Conservation (phyloP, 345 rosid genomes). For the Pseudoturritis turrita region DNA sequence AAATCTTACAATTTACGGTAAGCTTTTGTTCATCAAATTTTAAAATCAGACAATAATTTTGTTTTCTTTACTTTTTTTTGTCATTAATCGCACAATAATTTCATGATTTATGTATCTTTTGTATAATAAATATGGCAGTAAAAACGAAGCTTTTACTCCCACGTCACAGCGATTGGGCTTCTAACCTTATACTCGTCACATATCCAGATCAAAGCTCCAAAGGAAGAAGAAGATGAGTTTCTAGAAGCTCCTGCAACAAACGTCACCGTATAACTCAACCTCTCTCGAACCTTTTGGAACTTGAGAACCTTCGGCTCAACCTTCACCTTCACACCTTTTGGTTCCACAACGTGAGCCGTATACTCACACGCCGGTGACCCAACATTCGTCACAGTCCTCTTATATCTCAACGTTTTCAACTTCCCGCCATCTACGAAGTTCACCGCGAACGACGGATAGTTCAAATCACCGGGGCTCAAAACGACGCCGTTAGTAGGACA, state of each 20-base stretch:
- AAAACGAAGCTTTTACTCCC: constrained; percentile 28
- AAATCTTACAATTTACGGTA: constrained; percentile 6
- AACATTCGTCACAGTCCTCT: constrained; percentile 68
- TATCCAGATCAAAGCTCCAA: constrained; percentile 60
- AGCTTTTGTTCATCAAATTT: neutral
- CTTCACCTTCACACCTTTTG: constrained; percentile 42
- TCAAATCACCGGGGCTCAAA: constrained; percentile 44
- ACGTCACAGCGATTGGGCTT: constrained; percentile 68
- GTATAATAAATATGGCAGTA: constrained; percentile 3
- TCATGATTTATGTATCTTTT: neutral
- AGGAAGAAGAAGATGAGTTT: constrained; percentile 27
- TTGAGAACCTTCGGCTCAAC: constrained; percentile 50
- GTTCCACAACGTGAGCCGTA: constrained; percentile 41
- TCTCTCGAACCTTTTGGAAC: constrained; percentile 46
- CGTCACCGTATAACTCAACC: constrained; percentile 51
- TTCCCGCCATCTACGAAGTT: constrained; percentile 35
- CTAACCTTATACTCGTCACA: constrained; percentile 49
- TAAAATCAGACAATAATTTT: neutral
- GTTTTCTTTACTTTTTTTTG: too few relatives aligned
- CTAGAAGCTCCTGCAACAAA: constrained; percentile 20
- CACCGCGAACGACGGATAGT: constrained; percentile 61
- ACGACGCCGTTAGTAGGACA: constrained; percentile 37
- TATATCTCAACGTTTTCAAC: constrained; percentile 18
- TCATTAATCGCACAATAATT: neutral
- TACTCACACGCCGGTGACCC: constrained; percentile 48